A percentile compares a stretch with the other conserved stretches of the same genome.
Conservation (phyloP, 78 protist genomes). For the Polysphondylium violaceum region DNA sequence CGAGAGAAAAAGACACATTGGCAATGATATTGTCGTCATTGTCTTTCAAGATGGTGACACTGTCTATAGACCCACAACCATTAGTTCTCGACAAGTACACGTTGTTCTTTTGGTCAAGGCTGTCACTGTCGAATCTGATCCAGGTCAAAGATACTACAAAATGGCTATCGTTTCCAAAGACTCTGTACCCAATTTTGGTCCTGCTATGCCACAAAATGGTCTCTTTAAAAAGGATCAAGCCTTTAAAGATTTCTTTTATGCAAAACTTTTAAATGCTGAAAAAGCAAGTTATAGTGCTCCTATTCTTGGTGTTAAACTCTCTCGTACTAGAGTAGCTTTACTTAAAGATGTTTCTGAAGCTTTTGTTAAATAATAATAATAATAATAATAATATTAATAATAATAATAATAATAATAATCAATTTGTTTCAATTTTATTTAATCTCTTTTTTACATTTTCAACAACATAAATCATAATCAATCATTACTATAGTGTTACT, state of each 20-base stretch:
- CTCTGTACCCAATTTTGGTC: slow-evolving; percentile 66
- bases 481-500: too few relatives aligned
- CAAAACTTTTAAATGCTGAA: slow-evolving; percentile 80
- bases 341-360: slow-evolving; percentile 78
- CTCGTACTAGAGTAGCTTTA: slow-evolving; percentile 73
- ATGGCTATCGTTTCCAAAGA: slow-evolving; percentile 74
- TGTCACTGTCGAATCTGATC: slow-evolving; percentile 26
- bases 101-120: slow-evolving; percentile 79
- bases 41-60: slow-evolving; percentile 83
- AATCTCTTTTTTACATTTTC: too few relatives aligned
- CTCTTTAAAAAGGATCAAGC: slow-evolving; percentile 75
- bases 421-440: too few relatives aligned
- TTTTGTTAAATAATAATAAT: slow-evolving; percentile 21
- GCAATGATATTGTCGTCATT: slow-evolving; percentile 81
- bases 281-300: slow-evolving; percentile 75
- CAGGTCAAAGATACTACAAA: slow-evolving; percentile 72
- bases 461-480: too few relatives aligned
- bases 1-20: slow-evolving; percentile 75
- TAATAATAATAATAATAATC: neutral
- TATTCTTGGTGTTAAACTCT: slow-evolving; percentile 57
- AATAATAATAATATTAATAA: neutral
- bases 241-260: slow-evolving; percentile 78
- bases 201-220: slow-evolving; percentile 68
- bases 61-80: slow-evolving; percentile 77
- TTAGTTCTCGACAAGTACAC: slow-evolving; percentile 83